Conservation (phyloP, 768 basidiomycete genomes). For the Boletus reticulatus region DNA sequence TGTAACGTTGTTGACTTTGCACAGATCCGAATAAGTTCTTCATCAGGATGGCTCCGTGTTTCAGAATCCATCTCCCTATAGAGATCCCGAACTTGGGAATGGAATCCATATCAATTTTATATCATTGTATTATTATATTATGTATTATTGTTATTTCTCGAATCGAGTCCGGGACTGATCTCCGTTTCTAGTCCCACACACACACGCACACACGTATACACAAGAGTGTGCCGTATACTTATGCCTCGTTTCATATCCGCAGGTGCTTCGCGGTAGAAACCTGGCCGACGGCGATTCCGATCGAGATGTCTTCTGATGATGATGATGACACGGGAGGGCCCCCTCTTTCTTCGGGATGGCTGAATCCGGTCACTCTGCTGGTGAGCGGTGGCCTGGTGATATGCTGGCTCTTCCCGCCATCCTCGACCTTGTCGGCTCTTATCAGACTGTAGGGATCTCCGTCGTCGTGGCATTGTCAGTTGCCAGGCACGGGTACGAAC, state of each 20-base stretch:
- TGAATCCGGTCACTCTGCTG: slow-evolving; percentile 6
- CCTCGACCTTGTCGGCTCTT: no score
- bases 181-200: background rate
- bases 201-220: no score
- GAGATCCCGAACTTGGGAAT: background rate
- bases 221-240: no score
- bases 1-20: slow-evolving; percentile 7
- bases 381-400: background rate
- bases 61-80: background rate
- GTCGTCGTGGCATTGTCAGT: slow-evolving; percentile 1
- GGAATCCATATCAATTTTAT: background rate
- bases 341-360: no score
- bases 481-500: slow-evolving; percentile 13
- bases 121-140: background rate
- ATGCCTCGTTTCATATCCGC: slow-evolving; percentile 7
- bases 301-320: background rate
- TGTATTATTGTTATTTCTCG: no score
- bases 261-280: slow-evolving; percentile 23
- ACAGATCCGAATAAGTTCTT: background rate
- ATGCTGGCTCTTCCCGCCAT: no score
- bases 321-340: no score
- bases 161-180: slow-evolving; percentile 3
- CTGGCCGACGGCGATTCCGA: background rate
- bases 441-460: background rate
- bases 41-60: background rate